Evolutionary conservation across 1,284 basidiomycete species (phyloP).

Genomic region (Sphagnurus paluster): DNA sequence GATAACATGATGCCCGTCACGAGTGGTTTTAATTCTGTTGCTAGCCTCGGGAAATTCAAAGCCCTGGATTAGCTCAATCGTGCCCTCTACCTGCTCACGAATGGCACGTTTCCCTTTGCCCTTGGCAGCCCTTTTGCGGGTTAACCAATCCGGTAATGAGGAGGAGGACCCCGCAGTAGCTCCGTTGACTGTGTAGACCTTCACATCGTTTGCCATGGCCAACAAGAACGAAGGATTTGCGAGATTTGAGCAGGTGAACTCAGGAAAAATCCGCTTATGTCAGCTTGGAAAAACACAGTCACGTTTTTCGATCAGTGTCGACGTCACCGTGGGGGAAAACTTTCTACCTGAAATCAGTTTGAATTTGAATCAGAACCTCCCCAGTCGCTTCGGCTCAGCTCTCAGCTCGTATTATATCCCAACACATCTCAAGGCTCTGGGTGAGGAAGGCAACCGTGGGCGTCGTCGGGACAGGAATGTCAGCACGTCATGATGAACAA

Average conservation of each 20-base stretch:
- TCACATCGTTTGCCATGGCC: slow-evolving; percentile 49
- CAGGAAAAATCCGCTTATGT: slow-evolving; percentile 9
- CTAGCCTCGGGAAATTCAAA: slow-evolving; percentile 98
- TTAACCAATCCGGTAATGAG: slow-evolving; percentile 88
- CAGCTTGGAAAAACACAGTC: slow-evolving; percentile 7
- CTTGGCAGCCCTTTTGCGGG: slow-evolving; percentile 62
- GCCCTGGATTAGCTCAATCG: slow-evolving; percentile 89
- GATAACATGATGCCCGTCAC: slow-evolving; percentile 90
- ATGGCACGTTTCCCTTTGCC: slow-evolving; percentile 64
- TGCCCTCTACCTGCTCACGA: slow-evolving; percentile 72
- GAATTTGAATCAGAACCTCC: too few relatives aligned
- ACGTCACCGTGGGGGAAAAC: too few relatives aligned
- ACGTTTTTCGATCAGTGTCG: slow-evolving; percentile 5
- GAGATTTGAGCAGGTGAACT: too few relatives aligned
- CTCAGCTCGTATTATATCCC: too few relatives aligned
- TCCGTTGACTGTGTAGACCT: slow-evolving; percentile 91
- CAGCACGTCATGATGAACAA: too few relatives aligned
- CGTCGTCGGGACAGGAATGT: too few relatives aligned
- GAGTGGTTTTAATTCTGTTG: slow-evolving; percentile 87
- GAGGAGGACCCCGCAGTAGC: slow-evolving; percentile 81
- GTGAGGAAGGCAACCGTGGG: too few relatives aligned
- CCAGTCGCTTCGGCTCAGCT: too few relatives aligned
- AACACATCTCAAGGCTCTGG: too few relatives aligned
- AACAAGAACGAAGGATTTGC: not conserved
- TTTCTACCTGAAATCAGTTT: too few relatives aligned